Evolutionary conservation across 768 basidiomycete genomes (phyloP).

Genomic region (Cantharellus anzutake): DNA sequence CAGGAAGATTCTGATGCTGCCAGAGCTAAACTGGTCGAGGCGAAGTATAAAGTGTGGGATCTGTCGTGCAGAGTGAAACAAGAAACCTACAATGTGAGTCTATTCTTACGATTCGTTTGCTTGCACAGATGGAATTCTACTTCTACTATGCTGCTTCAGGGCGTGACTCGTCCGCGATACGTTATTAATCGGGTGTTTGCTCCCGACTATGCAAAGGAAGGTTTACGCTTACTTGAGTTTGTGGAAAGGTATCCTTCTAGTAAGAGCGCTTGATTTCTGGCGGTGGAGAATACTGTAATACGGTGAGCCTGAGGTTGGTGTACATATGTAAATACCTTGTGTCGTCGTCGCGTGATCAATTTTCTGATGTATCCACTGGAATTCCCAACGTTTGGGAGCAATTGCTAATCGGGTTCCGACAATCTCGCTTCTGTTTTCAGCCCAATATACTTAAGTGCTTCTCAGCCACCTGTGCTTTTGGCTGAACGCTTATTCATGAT

Average conservation of each 20-base stretch:
- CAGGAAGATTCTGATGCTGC: slow-evolving; percentile 36
- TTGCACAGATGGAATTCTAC: slow-evolving; percentile 1
- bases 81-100: slow-evolving; percentile 64
- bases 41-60: slow-evolving; percentile 53
- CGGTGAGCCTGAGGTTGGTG: too few relatives aligned
- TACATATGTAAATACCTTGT: too few relatives aligned
- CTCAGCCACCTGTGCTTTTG: too few relatives aligned
- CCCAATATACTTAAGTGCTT: too few relatives aligned
- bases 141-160: slow-evolving; percentile 24
- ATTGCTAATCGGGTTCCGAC: too few relatives aligned
- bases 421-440: too few relatives aligned
- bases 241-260: slow-evolving; percentile 22
- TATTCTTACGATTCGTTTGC: not conserved
- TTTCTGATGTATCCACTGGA: too few relatives aligned
- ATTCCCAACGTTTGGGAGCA: too few relatives aligned
- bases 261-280: not conserved
- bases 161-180: slow-evolving; percentile 65
- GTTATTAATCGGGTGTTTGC: slow-evolving; percentile 48
- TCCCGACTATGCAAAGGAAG: slow-evolving; percentile 52
- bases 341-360: too few relatives aligned
- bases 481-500: too few relatives aligned
- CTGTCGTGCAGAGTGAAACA: slow-evolving; percentile 75
- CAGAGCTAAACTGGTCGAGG: slow-evolving; percentile 37
- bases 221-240: slow-evolving; percentile 35
- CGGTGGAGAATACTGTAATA: too few relatives aligned